Conservation (phyloP, 768 basidiomycete species). For the Boletus reticulatus region DNA sequence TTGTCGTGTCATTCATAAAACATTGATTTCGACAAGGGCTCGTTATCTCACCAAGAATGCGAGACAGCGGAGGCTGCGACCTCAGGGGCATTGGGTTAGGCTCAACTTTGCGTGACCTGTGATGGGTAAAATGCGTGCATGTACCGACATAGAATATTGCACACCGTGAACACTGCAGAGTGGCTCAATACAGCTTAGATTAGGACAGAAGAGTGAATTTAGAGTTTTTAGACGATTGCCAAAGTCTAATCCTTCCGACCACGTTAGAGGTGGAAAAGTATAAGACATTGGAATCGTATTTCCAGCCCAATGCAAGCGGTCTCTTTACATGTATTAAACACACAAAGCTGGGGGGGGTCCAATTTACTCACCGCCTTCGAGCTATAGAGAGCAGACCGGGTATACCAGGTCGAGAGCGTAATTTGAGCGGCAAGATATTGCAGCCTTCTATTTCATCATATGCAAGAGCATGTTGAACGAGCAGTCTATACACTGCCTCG, state of each 20-base stretch:
- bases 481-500: conserved; percentile 47
- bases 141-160: conserved; percentile 9
- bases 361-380: conserved; percentile 21
- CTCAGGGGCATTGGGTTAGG: conserved; percentile 14
- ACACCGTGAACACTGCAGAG: conserved; percentile 52
- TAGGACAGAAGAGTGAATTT: conserved; percentile 49
- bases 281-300: conserved; percentile 23
- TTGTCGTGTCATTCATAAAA: conserved; percentile 17
- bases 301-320: conserved; percentile 29
- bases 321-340: conserved; percentile 25
- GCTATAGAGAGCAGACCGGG: conserved; percentile 25
- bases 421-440: conserved; percentile 40
- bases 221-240: conserved; percentile 34
- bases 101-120: conserved; percentile 20
- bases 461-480: conserved; percentile 35
- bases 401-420: conserved; percentile 28
- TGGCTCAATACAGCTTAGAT: conserved; percentile 47
- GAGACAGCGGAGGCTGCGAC: neutral
- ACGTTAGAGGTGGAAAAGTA: conserved; percentile 1
- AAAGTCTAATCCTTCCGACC: conserved; percentile 15
- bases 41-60: conserved; percentile 4
- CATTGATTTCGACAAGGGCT: conserved; percentile 29
- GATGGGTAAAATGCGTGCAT: conserved; percentile 18
- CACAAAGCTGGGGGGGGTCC: conserved; percentile 18
- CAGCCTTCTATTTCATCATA: conserved; percentile 49